These are phyloP conservation scores for Maudiozyma humilis DNA, from an alignment of 1,139 yeast species.

Conservation along the genomic window DNA sequence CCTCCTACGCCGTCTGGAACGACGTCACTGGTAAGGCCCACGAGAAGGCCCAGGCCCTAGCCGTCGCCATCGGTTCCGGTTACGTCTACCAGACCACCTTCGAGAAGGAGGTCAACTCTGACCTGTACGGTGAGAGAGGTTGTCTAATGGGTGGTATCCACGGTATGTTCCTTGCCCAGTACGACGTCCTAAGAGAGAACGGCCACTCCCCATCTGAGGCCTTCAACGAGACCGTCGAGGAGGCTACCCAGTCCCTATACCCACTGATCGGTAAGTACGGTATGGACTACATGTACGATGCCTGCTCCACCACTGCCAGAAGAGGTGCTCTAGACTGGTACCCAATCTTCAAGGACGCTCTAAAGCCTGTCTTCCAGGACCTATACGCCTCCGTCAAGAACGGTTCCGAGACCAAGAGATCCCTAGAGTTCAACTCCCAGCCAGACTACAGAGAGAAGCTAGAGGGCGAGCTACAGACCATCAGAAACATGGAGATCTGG, in stretches of 20 bases:
- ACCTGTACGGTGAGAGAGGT: slow-evolving; percentile 99
- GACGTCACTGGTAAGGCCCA: slow-evolving; percentile 98
- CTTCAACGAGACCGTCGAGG: slow-evolving; percentile 99
- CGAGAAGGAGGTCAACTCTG: slow-evolving; percentile 98
- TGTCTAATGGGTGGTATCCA: slow-evolving; percentile 99
- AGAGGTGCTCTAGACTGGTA: slow-evolving; percentile 99
- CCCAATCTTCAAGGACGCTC: slow-evolving; percentile 96
- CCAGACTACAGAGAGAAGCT: slow-evolving; percentile 95
- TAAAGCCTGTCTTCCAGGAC: slow-evolving; percentile 96
- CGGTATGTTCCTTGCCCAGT: slow-evolving; percentile 99
- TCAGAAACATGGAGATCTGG: slow-evolving; percentile 99
- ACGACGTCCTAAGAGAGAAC: slow-evolving; percentile 98
- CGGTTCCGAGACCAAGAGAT: slow-evolving; percentile 96
- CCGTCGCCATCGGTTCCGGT: slow-evolving; percentile 99
- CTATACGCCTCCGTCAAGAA: slow-evolving; percentile 91
- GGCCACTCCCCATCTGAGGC: slow-evolving; percentile 99
- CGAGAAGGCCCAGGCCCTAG: slow-evolving; percentile 97
- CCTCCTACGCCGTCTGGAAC: slow-evolving; percentile 98
- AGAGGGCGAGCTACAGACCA: slow-evolving; percentile 84
- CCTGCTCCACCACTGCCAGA: slow-evolving; percentile 99
- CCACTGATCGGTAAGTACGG: slow-evolving; percentile 99
- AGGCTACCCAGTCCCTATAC: slow-evolving; percentile 98
- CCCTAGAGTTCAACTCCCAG: slow-evolving; percentile 96
- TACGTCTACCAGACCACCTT: slow-evolving; percentile 99
- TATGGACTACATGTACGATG: slow-evolving; percentile 99